Evolutionary conservation across 2,329 filamentous ascomycete genomes (phyloP), one percentile per base, ranked within the genome.

Genomic region (Cordyceps pruinosa): DNA sequence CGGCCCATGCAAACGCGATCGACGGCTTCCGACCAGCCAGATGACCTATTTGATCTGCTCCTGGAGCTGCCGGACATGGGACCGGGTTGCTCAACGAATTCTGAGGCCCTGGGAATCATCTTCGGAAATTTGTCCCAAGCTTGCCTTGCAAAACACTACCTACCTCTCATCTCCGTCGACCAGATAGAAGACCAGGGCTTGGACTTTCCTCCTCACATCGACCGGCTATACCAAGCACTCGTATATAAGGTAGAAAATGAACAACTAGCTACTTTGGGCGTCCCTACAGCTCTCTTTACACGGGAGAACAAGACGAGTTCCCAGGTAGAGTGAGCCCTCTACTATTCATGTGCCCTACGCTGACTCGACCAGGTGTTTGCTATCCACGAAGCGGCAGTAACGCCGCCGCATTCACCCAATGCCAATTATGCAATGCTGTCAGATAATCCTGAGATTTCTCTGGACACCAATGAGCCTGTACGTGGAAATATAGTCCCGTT

Each of bases 181-280:
- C 4, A 26, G 6, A 62, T 64, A 1, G 65, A 60, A 2, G 69
- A 71, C 9, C 66, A 69, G 49, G 64, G 67, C 1, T 48, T 72
- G 1, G 28, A 8, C 0, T 70, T 72, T 30, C 61, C 69, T 3
- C 53, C 60, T 1, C 42, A 58, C 3, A 42, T 62, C 12, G 55
- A 49, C 17, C 61, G 63, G 48, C 60, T 68, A 49, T 64, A 64
- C 19, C 47, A 58, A 8, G 54, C 70, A 9, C 60, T 69, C 3
- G 46, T 59, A 1, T 61, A 65, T 35, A 66, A 71, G 46, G 17
- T 70, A 8, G 65, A 69, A 7, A 58, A 53, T 4, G 66, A 70
- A 35, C 21, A 15, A 19, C 6, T 56, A 1, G 2, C 5, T 9
- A 2, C 26, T 26, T 17, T 19, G 3, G n/a, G 6, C 9, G 5